Conservation (phyloP, 129 eudicot genomes). For the Mikania micrantha region DNA sequence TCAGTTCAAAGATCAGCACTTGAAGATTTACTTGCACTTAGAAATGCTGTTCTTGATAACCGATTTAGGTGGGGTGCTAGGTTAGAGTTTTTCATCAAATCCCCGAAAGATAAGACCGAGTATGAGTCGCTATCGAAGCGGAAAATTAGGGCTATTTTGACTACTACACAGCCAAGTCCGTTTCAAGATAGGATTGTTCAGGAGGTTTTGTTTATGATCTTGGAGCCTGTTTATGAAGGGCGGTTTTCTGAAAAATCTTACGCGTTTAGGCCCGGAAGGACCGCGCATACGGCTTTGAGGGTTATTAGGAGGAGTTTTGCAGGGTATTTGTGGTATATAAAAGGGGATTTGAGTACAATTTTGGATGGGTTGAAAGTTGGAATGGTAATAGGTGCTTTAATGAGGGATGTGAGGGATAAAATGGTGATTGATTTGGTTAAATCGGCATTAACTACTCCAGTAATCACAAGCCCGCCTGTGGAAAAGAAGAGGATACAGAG, state of each 20-base stretch:
- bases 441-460: conserved; percentile 58
- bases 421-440: conserved; percentile 82
- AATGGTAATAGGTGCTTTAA: conserved; percentile 58
- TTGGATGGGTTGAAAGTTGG: conserved; percentile 63
- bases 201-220: conserved; percentile 84
- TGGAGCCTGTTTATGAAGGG: conserved; percentile 89
- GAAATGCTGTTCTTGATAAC: conserved; percentile 75
- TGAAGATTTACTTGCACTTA: conserved; percentile 59
- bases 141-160: conserved; percentile 63
- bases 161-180: conserved; percentile 54
- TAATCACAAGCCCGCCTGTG: conserved; percentile 26
- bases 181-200: conserved; percentile 93
- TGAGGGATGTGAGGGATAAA: conserved; percentile 82
- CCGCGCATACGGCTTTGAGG: conserved; percentile 83
- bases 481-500: conserved; percentile 57
- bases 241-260: conserved; percentile 78
- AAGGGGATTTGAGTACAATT: conserved; percentile 81
- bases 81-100: conserved; percentile 54
- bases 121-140: conserved; percentile 60
- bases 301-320: conserved; percentile 93
- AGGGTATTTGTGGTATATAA: conserved; percentile 91
- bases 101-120: conserved; percentile 68
- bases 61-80: conserved; percentile 77
- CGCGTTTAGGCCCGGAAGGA: conserved; percentile 92
- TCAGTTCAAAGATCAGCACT: conserved; percentile 56